These are phyloP conservation scores for Suillus occidentalis DNA, from an alignment of 768 basidiomycete species.

Conservation along the genomic window DNA sequence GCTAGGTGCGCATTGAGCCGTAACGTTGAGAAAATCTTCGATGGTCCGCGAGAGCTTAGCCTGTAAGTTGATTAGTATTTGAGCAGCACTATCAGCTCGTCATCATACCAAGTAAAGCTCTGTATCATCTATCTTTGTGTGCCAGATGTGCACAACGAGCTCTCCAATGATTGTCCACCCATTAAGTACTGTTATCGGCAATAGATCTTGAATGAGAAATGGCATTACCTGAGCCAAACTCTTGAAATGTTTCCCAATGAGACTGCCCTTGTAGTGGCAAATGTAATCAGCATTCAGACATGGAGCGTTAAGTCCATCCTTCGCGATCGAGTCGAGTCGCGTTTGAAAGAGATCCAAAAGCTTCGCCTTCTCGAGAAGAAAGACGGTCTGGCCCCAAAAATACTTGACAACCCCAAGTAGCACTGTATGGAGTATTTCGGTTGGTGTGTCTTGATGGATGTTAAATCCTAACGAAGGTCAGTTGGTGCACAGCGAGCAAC, in stretches of 20 bases:
- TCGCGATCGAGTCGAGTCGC: slow-evolving; percentile 23
- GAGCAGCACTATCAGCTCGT: not conserved
- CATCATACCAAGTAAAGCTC: slow-evolving; percentile 32
- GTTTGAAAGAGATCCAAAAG: slow-evolving; percentile 21
- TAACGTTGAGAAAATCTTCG: slow-evolving; percentile 18
- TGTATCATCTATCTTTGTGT: slow-evolving; percentile 37
- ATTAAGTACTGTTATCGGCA: slow-evolving; percentile 20
- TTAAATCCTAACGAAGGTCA: slow-evolving; percentile 21
- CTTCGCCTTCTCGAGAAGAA: slow-evolving; percentile 24
- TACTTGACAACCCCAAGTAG: slow-evolving; percentile 36
- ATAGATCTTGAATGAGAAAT: slow-evolving; percentile 32
- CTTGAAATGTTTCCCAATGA: slow-evolving; percentile 37
- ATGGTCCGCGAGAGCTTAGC: slow-evolving; percentile 19
- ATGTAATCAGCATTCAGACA: slow-evolving; percentile 32
- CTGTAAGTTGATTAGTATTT: slow-evolving; percentile 3
- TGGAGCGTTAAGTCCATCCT: slow-evolving; percentile 26
- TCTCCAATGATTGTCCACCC: slow-evolving; percentile 34
- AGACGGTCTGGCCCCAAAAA: slow-evolving; percentile 26
- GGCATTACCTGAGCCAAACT: slow-evolving; percentile 31
- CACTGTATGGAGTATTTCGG: slow-evolving; percentile 34
- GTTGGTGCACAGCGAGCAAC: too few species aligned
- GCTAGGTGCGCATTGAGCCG: slow-evolving; percentile 23
- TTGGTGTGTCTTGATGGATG: slow-evolving; percentile 27
- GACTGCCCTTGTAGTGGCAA: slow-evolving; percentile 26
- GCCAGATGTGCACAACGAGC: slow-evolving; percentile 41